Base-by-base conservation (phyloP, 1,139 yeast genomes). In the Meyerozyma carpophila region DNA sequence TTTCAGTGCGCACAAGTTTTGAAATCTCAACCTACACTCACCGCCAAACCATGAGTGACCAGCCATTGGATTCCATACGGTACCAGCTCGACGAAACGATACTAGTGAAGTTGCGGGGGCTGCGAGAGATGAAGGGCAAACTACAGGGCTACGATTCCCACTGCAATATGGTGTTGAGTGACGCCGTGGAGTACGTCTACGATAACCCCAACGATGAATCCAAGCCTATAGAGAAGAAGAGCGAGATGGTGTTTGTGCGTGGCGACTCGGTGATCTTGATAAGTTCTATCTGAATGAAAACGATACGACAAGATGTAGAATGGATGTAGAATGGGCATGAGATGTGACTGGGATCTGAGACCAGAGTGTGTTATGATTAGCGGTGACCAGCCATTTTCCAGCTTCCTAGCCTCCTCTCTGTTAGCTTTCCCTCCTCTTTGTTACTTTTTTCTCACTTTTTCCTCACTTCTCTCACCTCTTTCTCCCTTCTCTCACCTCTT, bases 141-240 rank as follows among this genome's bases (percentile, higher is more conserved):
- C 75, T 94, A 45, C 98, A 93, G 61, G 97, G 96, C 1, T 93
- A 88, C 65, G 98, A 93, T 64, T 86, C 95, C 41, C 98, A 93
- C 65, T 93, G 98, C 65, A 93, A 94, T 63, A 82, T 94, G 77
- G 96, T 93, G 37, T 77, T 93, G 53, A 90, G 98, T 56, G 96
- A 94, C 55, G 97, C 96, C 4, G 78, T 77, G 48, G 99, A 93
- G 60, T 86, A 86, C 8, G 81, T 91, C 42, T 87, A 79, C 58
- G 72, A 73, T 32, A 59, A 80, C 32, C 77, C 72, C 34, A 82
- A 73, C 13, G 71, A 61, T 5, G 63, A 63, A n/a, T 75, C 63
- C 5, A 62, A 70, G 20, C 84, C 82, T 38, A 49, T 52, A 25
- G 61, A 62, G 29, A 88, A 87, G 59, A 73, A 75, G 48, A 79